phyloP scores from a whole-genome alignment of 2,329 filamentous ascomycete species.

The Sarocladiaceae sp. region DNA sequence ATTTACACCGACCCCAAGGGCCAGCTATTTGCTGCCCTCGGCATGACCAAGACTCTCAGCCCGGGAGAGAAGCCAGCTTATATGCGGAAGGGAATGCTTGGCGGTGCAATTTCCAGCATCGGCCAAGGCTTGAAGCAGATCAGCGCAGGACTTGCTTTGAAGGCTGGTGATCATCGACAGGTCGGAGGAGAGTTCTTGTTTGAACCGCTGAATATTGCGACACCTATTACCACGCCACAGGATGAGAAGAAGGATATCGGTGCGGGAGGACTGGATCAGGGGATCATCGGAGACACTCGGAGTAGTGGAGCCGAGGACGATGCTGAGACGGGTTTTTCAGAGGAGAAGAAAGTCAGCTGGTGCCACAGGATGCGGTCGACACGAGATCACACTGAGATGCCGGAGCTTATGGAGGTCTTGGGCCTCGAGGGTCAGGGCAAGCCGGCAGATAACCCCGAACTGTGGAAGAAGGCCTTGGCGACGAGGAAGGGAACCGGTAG shows the following conservation, averaged over 20 bases:
- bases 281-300: constrained; percentile 6
- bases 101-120: constrained; percentile 47
- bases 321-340: constrained; percentile 25
- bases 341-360: constrained; percentile 67
- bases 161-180: constrained; percentile 63
- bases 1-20: constrained; percentile 72
- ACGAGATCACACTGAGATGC: constrained; percentile 70
- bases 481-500: constrained; percentile 50
- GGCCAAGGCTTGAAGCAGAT: constrained; percentile 57
- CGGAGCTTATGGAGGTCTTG: constrained; percentile 59
- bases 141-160: constrained; percentile 52
- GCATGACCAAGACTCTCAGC: constrained; percentile 62
- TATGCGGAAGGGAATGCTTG: constrained; percentile 51
- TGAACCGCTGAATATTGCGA: constrained; percentile 45
- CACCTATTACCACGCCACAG: constrained; percentile 40
- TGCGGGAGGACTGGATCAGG: constrained; percentile 13
- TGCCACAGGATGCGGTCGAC: constrained; percentile 79
- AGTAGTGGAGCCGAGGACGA: constrained; percentile 13
- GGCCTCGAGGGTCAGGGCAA: constrained; percentile 45
- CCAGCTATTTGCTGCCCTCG: constrained; percentile 61
- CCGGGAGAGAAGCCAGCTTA: constrained; percentile 61
- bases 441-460: constrained; percentile 33
- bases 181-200: constrained; percentile 80
- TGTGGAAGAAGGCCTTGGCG: constrained; percentile 42
- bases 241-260: constrained; percentile 22